Evolutionary conservation across 352 stramenopile species (phyloP), one percentile per base, ranked within the genome.

Genomic region (Thalassiosira allenii): DNA sequence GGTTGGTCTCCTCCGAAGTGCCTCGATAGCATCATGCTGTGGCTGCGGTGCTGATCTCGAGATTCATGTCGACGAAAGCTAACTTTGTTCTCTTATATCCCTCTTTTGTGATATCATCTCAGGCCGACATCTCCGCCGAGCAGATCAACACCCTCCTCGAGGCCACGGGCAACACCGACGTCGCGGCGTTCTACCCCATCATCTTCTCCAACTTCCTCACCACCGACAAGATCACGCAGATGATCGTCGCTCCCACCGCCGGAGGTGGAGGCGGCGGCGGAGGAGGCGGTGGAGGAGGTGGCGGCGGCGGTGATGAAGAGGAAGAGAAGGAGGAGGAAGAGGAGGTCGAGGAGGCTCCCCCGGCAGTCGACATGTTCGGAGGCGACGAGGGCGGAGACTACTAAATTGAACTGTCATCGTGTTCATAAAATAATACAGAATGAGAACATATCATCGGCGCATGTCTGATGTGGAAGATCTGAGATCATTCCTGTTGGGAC

Each of bases 181-280:
- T 97, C 29, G 93, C 96, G 67, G 84, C 91, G 37, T 97, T 96
- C 80, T 96, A 95, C 87, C 92, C 93, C 47, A 95, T 95, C 52
- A 94, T 97, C 70, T 96, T 96, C 65, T 75, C 93, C 40, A 94
- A 94, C 71, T 96, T 93, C 79, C 80, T 96, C 40, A 87, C 67
- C 8, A 79, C 86, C 11, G 86, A 93, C 30, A 93, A 93, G 77
- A 89, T 95, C 67, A 88, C 90, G 34, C 58, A 95, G 70, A 79
- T 97, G 27, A 96, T 97, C 71, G 79, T 92, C 40, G 79, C 69
- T 49, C 90, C 90, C 33, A 79, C 84, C 5, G 67, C 75, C 56
- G 89, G 84, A 37, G 90, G 84, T 47, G 88, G 88, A 62, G 92
- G 90, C 53, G 90, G 88, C 17, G 92, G 88, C 14, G 83, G 81